phyloP scores from a whole-genome alignment of 805 yeast genomes.

The Candida coquimbonensis region DNA sequence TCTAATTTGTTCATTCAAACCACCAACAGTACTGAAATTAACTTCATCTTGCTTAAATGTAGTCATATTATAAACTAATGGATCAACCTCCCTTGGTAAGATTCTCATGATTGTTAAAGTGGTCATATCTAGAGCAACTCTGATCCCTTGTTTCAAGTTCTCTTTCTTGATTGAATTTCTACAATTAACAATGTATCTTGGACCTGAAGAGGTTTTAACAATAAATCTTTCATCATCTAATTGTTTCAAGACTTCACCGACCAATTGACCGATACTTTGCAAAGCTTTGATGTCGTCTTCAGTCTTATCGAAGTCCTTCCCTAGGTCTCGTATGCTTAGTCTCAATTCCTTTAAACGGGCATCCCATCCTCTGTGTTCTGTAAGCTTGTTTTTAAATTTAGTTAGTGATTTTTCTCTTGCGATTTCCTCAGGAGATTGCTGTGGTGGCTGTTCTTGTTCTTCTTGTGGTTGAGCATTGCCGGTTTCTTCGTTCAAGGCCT shows the following conservation, averaged over 20 bases:
- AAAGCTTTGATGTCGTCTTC: conserved; percentile 96
- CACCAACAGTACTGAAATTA: conserved; percentile 93
- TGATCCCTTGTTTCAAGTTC: conserved; percentile 81
- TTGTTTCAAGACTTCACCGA: conserved; percentile 95
- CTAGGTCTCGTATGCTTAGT: conserved; percentile 74
- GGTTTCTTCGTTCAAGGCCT: conserved; percentile 39
- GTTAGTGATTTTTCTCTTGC: conserved; percentile 74
- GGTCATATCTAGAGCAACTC: conserved; percentile 96
- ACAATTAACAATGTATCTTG: conserved; percentile 96
- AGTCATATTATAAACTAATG: conserved; percentile 96
- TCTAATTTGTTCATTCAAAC: conserved; percentile 89
- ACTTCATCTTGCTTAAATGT: conserved; percentile 97
- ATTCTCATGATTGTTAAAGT: conserved; percentile 96
- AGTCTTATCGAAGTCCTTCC: conserved; percentile 80
- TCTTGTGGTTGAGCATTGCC: conserved; percentile 10
- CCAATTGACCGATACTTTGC: conserved; percentile 94
- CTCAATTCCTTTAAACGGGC: conserved; percentile 81
- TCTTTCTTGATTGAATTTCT: conserved; percentile 86
- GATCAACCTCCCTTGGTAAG: conserved; percentile 96
- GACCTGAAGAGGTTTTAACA: conserved; percentile 95
- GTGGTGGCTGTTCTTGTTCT: conserved; percentile 11
- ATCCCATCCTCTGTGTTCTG: conserved; percentile 94
- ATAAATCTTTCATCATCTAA: conserved; percentile 90
- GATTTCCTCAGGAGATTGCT: conserved; percentile 41
- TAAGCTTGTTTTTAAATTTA: conserved; percentile 74